Conservation (phyloP, 2,329 filamentous ascomycete genomes). For the Fusarium illudens region DNA sequence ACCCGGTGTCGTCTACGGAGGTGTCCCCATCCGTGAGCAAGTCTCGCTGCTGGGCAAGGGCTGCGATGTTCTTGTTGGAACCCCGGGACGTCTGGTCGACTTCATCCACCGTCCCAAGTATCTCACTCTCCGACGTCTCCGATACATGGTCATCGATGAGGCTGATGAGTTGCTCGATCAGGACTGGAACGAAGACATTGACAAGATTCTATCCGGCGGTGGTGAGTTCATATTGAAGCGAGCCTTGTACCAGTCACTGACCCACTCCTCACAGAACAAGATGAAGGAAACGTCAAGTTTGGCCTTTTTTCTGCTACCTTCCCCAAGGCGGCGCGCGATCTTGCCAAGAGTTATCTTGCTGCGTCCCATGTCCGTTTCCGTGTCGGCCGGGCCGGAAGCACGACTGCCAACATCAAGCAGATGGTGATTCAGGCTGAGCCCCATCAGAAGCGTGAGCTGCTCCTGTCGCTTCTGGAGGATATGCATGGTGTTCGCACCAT, state of each 20-base stretch:
- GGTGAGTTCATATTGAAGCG: conserved; percentile 63
- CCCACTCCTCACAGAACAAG: conserved; percentile 66
- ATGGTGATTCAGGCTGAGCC: conserved; percentile 73
- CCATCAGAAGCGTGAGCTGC: conserved; percentile 71
- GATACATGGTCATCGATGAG: conserved; percentile 88
- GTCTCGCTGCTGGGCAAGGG: conserved; percentile 78
- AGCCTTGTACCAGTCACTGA: conserved; percentile 10
- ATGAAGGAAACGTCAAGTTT: conserved; percentile 73
- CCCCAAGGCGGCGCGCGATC: conserved; percentile 76
- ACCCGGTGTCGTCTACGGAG: conserved; percentile 89
- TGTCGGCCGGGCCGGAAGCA: conserved; percentile 86
- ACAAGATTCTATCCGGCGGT: conserved; percentile 79
- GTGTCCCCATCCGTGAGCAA: conserved; percentile 76
- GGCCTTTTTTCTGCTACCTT: conserved; percentile 97
- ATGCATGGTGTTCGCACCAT: conserved; percentile 80
- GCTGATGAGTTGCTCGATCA: conserved; percentile 88
- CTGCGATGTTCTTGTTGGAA: conserved; percentile 88
- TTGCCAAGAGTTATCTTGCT: conserved; percentile 80
- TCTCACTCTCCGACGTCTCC: conserved; percentile 78
- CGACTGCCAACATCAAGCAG: conserved; percentile 85
- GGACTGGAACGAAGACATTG: conserved; percentile 81
- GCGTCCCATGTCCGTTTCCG: conserved; percentile 80
- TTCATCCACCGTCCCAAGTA: conserved; percentile 77
- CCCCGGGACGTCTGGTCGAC: conserved; percentile 85
- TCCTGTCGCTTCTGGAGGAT: conserved; percentile 76